Conservation (phyloP, 2,329 filamentous ascomycete species). For the Aspergillus melleus region DNA sequence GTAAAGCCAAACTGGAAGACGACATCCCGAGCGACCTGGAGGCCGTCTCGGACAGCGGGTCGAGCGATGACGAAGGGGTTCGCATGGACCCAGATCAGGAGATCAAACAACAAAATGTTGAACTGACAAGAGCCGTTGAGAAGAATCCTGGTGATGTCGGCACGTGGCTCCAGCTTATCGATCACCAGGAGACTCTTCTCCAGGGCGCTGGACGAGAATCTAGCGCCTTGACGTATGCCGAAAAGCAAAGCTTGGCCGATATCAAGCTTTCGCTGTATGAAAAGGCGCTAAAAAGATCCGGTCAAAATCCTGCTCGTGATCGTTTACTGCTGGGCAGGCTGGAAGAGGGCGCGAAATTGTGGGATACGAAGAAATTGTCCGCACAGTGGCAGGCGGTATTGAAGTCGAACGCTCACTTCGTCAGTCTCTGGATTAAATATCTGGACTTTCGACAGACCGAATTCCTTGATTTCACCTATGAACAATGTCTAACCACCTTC, state of each 20-base stretch:
- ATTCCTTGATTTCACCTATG: constrained; percentile 66
- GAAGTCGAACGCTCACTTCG: constrained; percentile 55
- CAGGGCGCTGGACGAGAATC: constrained; percentile 38
- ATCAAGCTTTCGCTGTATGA: constrained; percentile 79
- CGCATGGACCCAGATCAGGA: constrained; percentile 46
- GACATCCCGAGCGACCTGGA: constrained; percentile 51
- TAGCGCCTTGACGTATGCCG: constrained; percentile 55
- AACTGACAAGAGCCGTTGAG: constrained; percentile 65
- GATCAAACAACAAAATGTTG: constrained; percentile 45
- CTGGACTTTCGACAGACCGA: constrained; percentile 70
- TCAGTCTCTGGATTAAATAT: constrained; percentile 71
- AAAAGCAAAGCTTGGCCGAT: constrained; percentile 69
- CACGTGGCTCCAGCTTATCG: constrained; percentile 75
- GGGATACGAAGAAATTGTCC: constrained; percentile 63
- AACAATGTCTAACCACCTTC: constrained; percentile 62
- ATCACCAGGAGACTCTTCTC: constrained; percentile 72
- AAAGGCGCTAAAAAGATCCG: constrained; percentile 66
- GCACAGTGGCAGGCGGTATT: constrained; percentile 67
- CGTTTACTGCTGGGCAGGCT: constrained; percentile 68
- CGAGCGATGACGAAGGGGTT: constrained; percentile 38
- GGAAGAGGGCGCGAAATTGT: constrained; percentile 70
- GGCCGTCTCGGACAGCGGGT: constrained; percentile 51
- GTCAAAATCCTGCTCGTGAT: constrained; percentile 51
- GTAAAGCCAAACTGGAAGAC: constrained; percentile 56
- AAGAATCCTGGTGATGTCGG: constrained; percentile 66